Base-by-base conservation (phyloP, 768 basidiomycete genomes). In the Boletus reticuloceps region DNA sequence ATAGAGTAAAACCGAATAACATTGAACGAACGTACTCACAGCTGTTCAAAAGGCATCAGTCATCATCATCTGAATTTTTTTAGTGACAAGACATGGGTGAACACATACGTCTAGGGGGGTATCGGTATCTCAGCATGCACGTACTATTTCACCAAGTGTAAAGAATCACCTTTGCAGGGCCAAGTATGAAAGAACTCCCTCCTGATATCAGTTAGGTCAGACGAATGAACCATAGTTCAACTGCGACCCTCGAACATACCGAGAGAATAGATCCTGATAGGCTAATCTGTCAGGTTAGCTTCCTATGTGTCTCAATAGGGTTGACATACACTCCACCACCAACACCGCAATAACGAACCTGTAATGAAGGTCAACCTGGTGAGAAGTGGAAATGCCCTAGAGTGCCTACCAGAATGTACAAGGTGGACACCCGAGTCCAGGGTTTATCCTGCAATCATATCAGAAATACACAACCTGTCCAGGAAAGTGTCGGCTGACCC, bases 131-230 rank as follows among this genome's bases (percentile, higher is more conserved):
- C 5, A 47, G 46, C 10, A 32, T 22, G 43, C 1, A n/a, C 6
- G 5, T 27, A 27, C 27, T 27, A 5, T 32, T 25, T 16, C 13
- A 19, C n/a, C 29, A 25, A 20, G 20, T 20, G 19, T 19, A 37
- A 6, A 3, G 19, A 47, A n/a, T 34, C 31, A 58, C 58, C 19
- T 53, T 32, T 34, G 4, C 27, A 19, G 50, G 50, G 14, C 50
- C 50, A 20, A 41, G 31, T 16, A 58, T n/a, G 22, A 58, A 53
- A 17, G 58, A 53, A 41, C 47, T 49, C 37, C 58, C 58, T 29
- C 34, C 58, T 59, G 17, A n/a, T 4, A 29, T 44, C 10, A 16
- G n/a, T 16, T 11, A 20, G 10, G 40, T 59, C 38, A 59, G 41
- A 19, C 31, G 1, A 32, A 27, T 25, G 13, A 19, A 14, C 17